Percentiles rank a stretch among this genome's conserved stretches.
phyloP scores from a whole-genome alignment of 176 grass and related monocot species.

The Oryza coarctata region DNA sequence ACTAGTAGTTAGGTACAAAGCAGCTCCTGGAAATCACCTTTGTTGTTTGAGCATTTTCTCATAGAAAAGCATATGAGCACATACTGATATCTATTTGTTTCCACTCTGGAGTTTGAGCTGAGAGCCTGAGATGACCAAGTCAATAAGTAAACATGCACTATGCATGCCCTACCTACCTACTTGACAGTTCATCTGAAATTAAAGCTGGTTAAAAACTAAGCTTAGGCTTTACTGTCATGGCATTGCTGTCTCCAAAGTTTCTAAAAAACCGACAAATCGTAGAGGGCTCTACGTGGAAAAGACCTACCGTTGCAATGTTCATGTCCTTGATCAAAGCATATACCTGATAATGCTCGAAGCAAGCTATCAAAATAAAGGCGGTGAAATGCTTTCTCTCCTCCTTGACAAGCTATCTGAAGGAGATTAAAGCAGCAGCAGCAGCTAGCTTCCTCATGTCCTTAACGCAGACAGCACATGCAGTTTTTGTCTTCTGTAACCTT shows the following conservation, averaged over 20 bases:
- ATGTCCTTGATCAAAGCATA: constrained; percentile 21
- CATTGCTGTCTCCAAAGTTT: constrained; percentile 30
- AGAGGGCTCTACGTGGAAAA: constrained; percentile 43
- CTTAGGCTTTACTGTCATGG: constrained; percentile 38
- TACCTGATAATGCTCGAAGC: constrained; percentile 22
- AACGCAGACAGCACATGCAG: background rate
- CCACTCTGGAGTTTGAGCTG: background rate
- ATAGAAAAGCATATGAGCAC: constrained; percentile 8
- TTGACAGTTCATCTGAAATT: constrained; percentile 7
- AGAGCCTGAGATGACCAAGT: constrained; percentile 1
- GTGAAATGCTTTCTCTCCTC: constrained; percentile 11
- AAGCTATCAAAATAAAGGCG: constrained; percentile 13
- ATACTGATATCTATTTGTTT: constrained; percentile 30
- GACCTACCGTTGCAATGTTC: constrained; percentile 7
- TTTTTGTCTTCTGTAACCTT: background rate
- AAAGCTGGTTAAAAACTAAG: background rate
- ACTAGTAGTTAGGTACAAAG: constrained; percentile 28
- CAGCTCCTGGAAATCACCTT: constrained; percentile 2
- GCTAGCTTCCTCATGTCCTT: background rate
- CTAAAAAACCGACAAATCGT: constrained; percentile 15
- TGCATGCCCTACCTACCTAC: constrained; percentile 30
- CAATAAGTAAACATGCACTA: constrained; percentile 23
- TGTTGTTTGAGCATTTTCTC: constrained; percentile 21
- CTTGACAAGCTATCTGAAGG: background rate
- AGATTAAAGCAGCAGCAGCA: background rate